Evolutionary conservation across 257 asterid genomes (phyloP).

Genomic region (Ilex aquifolium): DNA sequence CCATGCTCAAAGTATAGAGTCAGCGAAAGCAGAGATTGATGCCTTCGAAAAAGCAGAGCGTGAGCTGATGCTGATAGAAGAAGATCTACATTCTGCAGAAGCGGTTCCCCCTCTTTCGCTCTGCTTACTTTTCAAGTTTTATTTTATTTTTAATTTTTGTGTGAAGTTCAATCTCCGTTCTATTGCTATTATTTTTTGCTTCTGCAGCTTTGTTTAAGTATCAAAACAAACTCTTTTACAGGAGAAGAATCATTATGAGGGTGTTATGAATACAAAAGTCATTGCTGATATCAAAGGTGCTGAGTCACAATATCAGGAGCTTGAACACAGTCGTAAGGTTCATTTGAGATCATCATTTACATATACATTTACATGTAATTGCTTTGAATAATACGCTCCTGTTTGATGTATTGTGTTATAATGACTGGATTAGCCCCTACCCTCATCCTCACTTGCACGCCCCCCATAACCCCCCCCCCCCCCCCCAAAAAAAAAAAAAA

Average conservation of each 20-base stretch:
- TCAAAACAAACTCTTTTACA: constrained; percentile 24
- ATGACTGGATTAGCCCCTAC: too few species aligned
- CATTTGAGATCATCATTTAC: constrained; percentile 1
- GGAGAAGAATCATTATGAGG: constrained; percentile 60
- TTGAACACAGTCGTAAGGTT: constrained; percentile 69
- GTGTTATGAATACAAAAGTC: constrained; percentile 41
- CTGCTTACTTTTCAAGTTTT: constrained; percentile 14
- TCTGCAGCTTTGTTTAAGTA: not conserved
- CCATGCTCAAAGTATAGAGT: constrained; percentile 32
- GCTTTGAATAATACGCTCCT: not conserved
- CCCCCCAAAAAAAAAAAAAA: too few species aligned
- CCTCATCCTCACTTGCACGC: too few species aligned
- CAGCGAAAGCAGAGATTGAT: constrained; percentile 60
- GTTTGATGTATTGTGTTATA: too few species aligned
- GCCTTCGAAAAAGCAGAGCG: constrained; percentile 66
- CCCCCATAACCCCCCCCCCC: too few species aligned
- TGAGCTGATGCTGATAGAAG: constrained; percentile 49
- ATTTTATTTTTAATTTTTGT: not conserved
- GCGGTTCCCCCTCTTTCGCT: constrained; percentile 29
- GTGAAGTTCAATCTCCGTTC: constrained; percentile 8
- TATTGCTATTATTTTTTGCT: not conserved
- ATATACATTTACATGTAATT: not conserved
- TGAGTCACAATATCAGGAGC: constrained; percentile 45
- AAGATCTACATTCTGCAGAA: constrained; percentile 42
- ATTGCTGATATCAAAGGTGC: constrained; percentile 47